Conservation (phyloP, 345 rosid genomes). For the Dimocarpus longan region DNA sequence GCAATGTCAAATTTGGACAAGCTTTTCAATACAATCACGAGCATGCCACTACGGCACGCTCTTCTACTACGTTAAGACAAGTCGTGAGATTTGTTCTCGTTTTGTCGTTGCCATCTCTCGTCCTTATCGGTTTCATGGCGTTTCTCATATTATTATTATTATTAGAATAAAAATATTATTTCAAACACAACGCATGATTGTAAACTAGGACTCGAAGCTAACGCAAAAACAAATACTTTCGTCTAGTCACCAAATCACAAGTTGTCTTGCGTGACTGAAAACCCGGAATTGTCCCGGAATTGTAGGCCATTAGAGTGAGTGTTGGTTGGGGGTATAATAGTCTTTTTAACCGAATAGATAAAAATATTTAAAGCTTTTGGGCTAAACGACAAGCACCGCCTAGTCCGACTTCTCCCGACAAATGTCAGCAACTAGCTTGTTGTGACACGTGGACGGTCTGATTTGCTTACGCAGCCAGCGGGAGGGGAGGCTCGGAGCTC, state of each 20-base stretch:
- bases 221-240: background rate
- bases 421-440: constrained; percentile 34
- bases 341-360: constrained; percentile 13
- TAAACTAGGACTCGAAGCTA: background rate
- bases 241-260: background rate
- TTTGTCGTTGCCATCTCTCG: constrained; percentile 13
- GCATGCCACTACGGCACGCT: constrained; percentile 6
- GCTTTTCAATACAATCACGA: constrained; percentile 13
- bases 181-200: constrained; percentile 7
- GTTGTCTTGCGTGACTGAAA: constrained; percentile 1
- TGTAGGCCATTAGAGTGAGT: background rate
- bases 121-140: constrained; percentile 23
- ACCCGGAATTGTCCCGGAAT: background rate
- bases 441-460: constrained; percentile 52
- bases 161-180: background rate
- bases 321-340: constrained; percentile 11
- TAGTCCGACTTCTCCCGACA: constrained; percentile 50
- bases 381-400: constrained; percentile 64
- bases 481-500: background rate
- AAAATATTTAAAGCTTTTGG: constrained; percentile 16
- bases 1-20: background rate
- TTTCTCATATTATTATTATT: background rate
- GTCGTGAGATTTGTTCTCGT: constrained; percentile 10
- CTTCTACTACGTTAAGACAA: background rate
- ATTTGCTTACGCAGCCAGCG: constrained; percentile 26